Base-by-base conservation (phyloP, 495 filamentous ascomycete species). In the Glonium stellatum region DNA sequence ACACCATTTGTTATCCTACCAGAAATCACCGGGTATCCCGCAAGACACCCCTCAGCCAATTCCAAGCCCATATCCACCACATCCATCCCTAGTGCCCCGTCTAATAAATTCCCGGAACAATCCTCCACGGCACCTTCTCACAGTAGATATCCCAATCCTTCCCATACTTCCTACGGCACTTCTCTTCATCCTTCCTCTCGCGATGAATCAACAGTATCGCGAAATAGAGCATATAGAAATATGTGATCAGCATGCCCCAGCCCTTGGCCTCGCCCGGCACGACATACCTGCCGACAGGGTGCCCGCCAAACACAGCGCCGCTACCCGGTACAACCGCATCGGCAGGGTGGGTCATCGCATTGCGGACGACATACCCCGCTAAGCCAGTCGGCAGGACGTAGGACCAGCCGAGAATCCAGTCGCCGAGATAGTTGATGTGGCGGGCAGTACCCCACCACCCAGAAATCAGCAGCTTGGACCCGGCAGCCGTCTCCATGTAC, bases 401-500 rank as follows among this genome's bases (percentile, higher is more conserved):
- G 0, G 89, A 84, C 89, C 91, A 97, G 15, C 85, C 81, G 84
- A 95, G 89, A 55, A 92, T 74, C 92, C 92, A 97, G 74, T 98
- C 93, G 41, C 92, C 95, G n/a, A 95, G 73, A 71, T 98, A 97
- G 76, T 97, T 98, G 78, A 97, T 92, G 71, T 98, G 95, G 18
- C 95, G 80, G 12, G 90, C 87, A 21, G 80, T 75, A 41, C 93
- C 95, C 95, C 93, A 97, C 95, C 95, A 98, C 31, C 93, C 93
- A 5, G 88, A 87, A 1, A 82, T 83, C 68, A 98, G 82, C 53
- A 97, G 78, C 58, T 84, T 86, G 19, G 85, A 87, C 36, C 93
- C 93, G 9, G 82, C 78, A 69, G 85, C 85, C 25, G 93, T 98
- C 76, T 93, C 75, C 55, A 97, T 89, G 74, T 86, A 96, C 70